These are phyloP conservation scores for Lachancea meyersii DNA, from an alignment of 805 yeast genomes.

Conservation along the genomic window DNA sequence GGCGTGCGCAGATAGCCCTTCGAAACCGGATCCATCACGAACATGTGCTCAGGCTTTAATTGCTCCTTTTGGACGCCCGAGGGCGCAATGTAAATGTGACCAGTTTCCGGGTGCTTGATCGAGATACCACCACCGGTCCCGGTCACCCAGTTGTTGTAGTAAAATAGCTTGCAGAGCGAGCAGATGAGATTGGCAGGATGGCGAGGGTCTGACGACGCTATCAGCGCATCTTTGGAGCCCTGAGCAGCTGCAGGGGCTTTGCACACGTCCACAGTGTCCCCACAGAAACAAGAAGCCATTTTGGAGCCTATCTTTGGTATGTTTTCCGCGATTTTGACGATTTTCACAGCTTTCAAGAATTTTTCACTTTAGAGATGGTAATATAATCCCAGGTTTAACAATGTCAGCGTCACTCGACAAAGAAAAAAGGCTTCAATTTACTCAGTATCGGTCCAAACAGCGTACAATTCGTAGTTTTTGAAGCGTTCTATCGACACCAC, in stretches of 20 bases:
- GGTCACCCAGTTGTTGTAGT: slow-evolving; percentile 81
- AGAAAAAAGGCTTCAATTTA: too few relatives aligned
- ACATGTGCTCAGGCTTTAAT: slow-evolving; percentile 74
- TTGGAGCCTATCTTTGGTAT: background rate
- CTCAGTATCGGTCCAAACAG: too few relatives aligned
- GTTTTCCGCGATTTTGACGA: background rate
- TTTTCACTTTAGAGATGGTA: background rate
- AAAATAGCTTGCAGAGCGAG: slow-evolving; percentile 70
- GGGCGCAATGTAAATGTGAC: slow-evolving; percentile 72
- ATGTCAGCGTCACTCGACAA: too few relatives aligned
- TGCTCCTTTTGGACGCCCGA: slow-evolving; percentile 95
- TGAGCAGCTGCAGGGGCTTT: background rate
- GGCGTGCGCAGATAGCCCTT: slow-evolving; percentile 57
- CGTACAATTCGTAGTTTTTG: too few relatives aligned
- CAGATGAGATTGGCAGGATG: slow-evolving; percentile 86
- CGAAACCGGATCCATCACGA: slow-evolving; percentile 57
- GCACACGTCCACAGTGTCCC: background rate
- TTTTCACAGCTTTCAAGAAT: background rate
- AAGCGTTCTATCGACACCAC: too few relatives aligned
- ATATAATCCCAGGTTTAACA: too few relatives aligned
- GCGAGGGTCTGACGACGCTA: slow-evolving; percentile 41
- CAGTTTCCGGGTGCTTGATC: slow-evolving; percentile 41
- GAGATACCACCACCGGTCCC: slow-evolving; percentile 97
- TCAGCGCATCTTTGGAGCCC: slow-evolving; percentile 19
- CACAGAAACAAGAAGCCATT: slow-evolving; percentile 4